These are phyloP conservation scores for Lactarius indigo DNA, from an alignment of 768 basidiomycete genomes.

Conservation along the genomic window DNA sequence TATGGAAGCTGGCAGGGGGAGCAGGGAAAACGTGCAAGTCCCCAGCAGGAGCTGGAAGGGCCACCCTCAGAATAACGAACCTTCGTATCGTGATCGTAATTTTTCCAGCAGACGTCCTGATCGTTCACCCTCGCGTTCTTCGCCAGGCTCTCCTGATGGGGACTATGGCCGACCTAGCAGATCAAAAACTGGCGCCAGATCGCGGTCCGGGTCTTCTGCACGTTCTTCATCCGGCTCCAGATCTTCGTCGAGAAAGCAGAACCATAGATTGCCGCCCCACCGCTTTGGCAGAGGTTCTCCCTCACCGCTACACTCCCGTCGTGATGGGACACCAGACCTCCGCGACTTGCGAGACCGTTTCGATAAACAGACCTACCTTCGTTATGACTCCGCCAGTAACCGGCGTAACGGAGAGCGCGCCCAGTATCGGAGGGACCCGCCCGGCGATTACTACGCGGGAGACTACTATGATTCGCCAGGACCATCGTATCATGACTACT, in stretches of 20 bases:
- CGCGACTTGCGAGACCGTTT: slow-evolving; percentile 11
- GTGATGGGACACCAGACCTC: slow-evolving; percentile 16
- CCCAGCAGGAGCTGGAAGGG: slow-evolving; percentile 12
- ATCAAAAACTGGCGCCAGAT: slow-evolving; percentile 10
- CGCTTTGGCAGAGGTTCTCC: slow-evolving; percentile 18
- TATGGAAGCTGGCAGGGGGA: not conserved
- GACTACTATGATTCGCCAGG: slow-evolving; percentile 17
- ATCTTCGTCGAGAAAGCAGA: slow-evolving; percentile 21
- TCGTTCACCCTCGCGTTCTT: slow-evolving; percentile 15
- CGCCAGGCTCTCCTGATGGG: slow-evolving; percentile 13
- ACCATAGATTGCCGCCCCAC: slow-evolving; percentile 20
- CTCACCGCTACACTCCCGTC: slow-evolving; percentile 14
- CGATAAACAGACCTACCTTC: slow-evolving; percentile 1
- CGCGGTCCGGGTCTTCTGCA: slow-evolving; percentile 16
- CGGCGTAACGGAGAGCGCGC: slow-evolving; percentile 19
- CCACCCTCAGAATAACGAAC: slow-evolving; percentile 5
- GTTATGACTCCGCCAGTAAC: slow-evolving; percentile 14
- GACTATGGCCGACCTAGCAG: slow-evolving; percentile 10
- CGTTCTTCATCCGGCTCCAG: slow-evolving; percentile 23
- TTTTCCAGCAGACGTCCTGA: slow-evolving; percentile 9
- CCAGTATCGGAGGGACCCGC: slow-evolving; percentile 17
- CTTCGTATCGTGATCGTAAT: slow-evolving; percentile 11
- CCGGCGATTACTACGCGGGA: slow-evolving; percentile 5
- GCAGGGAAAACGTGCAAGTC: slow-evolving; percentile 11
- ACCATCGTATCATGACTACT: slow-evolving; percentile 11